These are phyloP conservation scores for Tricholomella constricta DNA, from an alignment of 768 basidiomycete genomes.

Conservation along the genomic window DNA sequence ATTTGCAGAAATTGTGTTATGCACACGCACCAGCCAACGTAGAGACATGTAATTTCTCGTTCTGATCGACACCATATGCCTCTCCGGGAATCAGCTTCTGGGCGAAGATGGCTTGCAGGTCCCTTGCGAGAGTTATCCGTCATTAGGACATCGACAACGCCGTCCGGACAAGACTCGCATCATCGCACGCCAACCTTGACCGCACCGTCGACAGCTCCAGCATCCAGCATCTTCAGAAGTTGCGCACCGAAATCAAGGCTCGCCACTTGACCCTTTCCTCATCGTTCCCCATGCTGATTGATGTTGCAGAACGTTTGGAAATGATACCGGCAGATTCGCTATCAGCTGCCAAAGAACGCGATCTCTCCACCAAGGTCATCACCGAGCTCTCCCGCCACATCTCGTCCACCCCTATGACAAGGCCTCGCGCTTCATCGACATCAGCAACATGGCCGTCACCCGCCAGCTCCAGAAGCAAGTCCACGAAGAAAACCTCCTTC, in stretches of 20 bases:
- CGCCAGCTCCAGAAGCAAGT: constrained; percentile 90
- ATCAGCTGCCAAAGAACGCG: constrained; percentile 87
- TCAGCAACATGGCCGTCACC: constrained; percentile 69
- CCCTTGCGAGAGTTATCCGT: constrained; percentile 14
- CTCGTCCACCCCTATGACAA: constrained; percentile 83
- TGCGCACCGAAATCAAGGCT: constrained; percentile 96
- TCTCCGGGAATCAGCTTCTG: constrained; percentile 93
- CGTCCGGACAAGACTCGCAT: constrained; percentile 92
- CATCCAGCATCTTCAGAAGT: constrained; percentile 95
- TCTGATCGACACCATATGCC: too few species aligned
- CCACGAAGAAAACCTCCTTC: constrained; percentile 95
- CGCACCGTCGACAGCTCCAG: constrained; percentile 96
- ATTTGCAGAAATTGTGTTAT: too few species aligned
- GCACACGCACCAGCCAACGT: too few species aligned
- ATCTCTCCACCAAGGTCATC: constrained; percentile 81
- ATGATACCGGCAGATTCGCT: constrained; percentile 92
- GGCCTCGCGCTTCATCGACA: constrained; percentile 51
- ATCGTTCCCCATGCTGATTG: not conserved
- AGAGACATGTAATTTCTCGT: too few species aligned
- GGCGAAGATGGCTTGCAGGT: constrained; percentile 96
- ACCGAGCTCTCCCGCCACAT: constrained; percentile 86
- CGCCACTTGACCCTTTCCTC: constrained; percentile 5
- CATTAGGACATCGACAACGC: constrained; percentile 88
- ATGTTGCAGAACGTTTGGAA: constrained; percentile 78
- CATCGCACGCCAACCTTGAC: constrained; percentile 91